Evolutionary conservation across 345 rosid genomes (phyloP).

Genomic region (Citrus mangshanensis): DNA sequence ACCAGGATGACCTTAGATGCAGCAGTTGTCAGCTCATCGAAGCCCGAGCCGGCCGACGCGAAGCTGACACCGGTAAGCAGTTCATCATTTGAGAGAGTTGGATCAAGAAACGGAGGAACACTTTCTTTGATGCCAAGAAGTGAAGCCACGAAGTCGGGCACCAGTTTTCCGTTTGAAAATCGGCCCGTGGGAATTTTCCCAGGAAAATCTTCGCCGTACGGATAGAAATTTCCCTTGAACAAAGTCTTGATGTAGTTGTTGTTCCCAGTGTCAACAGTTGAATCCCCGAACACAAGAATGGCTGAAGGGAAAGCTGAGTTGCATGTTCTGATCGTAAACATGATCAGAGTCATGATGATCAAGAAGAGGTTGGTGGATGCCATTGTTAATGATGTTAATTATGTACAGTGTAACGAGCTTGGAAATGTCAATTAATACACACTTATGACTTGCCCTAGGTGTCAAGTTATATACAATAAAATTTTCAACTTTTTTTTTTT

Average conservation of each 20-base stretch:
- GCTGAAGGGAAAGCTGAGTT: neutral
- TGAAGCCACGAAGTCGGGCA: constrained; percentile 45
- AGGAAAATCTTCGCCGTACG: constrained; percentile 47
- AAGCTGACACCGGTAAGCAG: constrained; percentile 43
- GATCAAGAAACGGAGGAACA: constrained; percentile 47
- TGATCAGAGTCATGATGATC: neutral
- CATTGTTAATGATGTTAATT: neutral
- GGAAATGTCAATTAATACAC: neutral
- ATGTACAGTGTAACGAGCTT: neutral
- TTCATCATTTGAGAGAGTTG: constrained; percentile 23
- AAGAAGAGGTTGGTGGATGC: neutral
- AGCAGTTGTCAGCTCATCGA: constrained; percentile 35
- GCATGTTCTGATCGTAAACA: neutral
- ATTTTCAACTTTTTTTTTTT: too few relatives aligned
- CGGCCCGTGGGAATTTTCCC: constrained; percentile 44
- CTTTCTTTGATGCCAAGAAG: constrained; percentile 35
- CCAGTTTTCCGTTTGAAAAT: constrained; percentile 47
- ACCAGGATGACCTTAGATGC: constrained; percentile 28
- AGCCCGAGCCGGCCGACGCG: constrained; percentile 50
- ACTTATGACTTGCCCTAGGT: neutral
- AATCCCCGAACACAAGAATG: constrained; percentile 20
- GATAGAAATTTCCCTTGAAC: constrained; percentile 27
- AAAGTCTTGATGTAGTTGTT: constrained; percentile 20
- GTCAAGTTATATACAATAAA: neutral
- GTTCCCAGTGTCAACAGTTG: constrained; percentile 25